These are phyloP conservation scores for Uromyces viciae-fabae DNA, from an alignment of 1,284 basidiomycete species.

Conservation along the genomic window DNA sequence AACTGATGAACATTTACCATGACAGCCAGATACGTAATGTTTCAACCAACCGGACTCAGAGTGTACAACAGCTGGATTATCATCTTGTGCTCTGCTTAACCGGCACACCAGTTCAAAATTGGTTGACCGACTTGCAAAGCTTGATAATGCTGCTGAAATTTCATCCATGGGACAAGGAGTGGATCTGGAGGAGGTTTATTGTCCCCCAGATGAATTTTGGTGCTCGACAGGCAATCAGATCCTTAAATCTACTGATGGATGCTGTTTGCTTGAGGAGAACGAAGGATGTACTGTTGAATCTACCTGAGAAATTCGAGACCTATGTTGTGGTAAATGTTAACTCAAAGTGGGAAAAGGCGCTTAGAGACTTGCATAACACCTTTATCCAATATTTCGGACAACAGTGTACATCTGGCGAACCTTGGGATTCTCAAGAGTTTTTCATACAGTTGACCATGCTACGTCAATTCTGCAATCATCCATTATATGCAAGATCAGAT, in stretches of 20 bases:
- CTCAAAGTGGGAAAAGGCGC: neutral
- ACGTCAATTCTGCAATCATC: constrained; percentile 8
- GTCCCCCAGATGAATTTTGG: neutral
- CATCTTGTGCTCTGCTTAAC: constrained; percentile 6
- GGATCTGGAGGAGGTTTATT: too few species aligned
- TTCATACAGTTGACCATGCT: constrained; percentile 3
- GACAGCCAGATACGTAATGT: neutral
- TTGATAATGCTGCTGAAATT: neutral
- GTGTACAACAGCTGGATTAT: neutral
- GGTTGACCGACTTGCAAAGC: neutral
- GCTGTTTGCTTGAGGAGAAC: constrained; percentile 4
- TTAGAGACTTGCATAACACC: neutral
- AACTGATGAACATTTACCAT: constrained; percentile 1
- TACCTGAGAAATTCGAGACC: neutral
- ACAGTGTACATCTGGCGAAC: neutral
- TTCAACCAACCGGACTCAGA: neutral
- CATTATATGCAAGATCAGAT: constrained; percentile 1
- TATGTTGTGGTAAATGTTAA: neutral
- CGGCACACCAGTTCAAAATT: neutral
- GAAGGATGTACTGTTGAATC: neutral
- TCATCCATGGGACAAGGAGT: too few species aligned
- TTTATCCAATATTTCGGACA: neutral
- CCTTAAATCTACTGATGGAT: neutral
- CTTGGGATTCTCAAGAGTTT: neutral
- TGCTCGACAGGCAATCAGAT: neutral